Evolutionary conservation across 352 stramenopile species (phyloP).

Genomic region (Pythium scleroteichum): DNA sequence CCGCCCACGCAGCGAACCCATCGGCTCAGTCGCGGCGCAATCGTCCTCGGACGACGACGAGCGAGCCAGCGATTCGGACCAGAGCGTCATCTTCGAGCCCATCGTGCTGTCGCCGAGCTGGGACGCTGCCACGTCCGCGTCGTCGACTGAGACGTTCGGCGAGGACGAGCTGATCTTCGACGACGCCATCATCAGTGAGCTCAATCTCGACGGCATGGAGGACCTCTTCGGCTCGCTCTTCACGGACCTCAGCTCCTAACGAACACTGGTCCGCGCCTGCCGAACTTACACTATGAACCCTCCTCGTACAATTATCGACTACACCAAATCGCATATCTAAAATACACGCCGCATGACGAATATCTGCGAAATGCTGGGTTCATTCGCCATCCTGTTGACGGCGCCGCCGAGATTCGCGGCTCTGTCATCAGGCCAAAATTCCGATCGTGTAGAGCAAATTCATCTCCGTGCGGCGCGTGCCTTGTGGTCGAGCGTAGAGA

Average conservation of each 20-base stretch:
- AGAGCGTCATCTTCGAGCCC: slow-evolving; percentile 23
- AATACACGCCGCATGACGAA: neutral
- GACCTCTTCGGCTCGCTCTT: slow-evolving; percentile 13
- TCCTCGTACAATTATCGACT: slow-evolving; percentile 2
- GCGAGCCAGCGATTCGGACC: slow-evolving; percentile 8
- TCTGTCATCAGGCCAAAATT: neutral
- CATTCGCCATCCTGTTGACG: neutral
- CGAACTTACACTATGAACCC: neutral
- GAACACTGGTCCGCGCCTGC: neutral
- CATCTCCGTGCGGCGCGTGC: neutral
- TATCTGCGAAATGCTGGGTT: neutral
- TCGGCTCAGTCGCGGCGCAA: slow-evolving; percentile 11
- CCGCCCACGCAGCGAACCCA: slow-evolving; percentile 15
- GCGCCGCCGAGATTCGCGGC: no score
- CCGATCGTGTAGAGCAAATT: neutral
- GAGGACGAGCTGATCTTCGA: slow-evolving; percentile 12
- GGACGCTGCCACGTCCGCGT: neutral
- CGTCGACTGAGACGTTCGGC: slow-evolving; percentile 8
- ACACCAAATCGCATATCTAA: neutral
- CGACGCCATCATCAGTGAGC: slow-evolving; percentile 17
- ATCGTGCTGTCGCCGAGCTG: slow-evolving; percentile 17
- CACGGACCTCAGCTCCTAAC: slow-evolving; percentile 21
- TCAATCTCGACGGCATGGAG: slow-evolving; percentile 24
- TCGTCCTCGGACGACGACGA: slow-evolving; percentile 16
- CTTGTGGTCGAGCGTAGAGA: neutral